Percentiles rank a stretch among this genome's conserved stretches.
Conservation (phyloP, 345 rosid genomes). For the Cochlearia excelsa region DNA sequence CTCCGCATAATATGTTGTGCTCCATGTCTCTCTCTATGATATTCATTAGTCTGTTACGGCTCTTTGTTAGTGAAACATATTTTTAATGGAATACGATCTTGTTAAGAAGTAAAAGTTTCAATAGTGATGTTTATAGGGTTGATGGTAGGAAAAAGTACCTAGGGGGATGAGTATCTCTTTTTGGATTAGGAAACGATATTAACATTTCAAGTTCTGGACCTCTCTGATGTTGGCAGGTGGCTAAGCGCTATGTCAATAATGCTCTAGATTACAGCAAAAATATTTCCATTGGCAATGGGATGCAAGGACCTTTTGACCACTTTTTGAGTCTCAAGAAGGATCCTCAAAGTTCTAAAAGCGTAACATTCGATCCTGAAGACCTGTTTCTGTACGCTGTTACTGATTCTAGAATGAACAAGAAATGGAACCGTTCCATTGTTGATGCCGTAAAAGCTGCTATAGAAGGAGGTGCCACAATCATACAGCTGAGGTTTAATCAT, state of each 20-base stretch:
- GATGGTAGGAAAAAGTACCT: conserved; percentile 1
- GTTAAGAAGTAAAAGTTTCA: not conserved
- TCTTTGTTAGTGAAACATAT: not conserved
- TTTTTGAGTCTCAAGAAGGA: conserved; percentile 53
- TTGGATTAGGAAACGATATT: not conserved
- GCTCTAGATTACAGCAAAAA: conserved; percentile 79
- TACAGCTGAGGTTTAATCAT: conserved; percentile 66
- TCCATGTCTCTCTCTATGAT: conserved; percentile 12
- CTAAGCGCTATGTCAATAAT: conserved; percentile 61
- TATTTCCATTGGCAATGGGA: conserved; percentile 71
- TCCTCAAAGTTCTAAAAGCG: conserved; percentile 32
- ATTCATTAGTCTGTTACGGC: not conserved
- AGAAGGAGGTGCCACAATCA: conserved; percentile 86
- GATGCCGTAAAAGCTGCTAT: conserved; percentile 72
- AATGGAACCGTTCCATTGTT: conserved; percentile 64
- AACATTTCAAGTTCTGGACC: conserved; percentile 7
- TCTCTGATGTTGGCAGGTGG: conserved; percentile 50
- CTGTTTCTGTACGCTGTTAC: conserved; percentile 87
- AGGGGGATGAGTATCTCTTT: not conserved
- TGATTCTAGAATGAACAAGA: conserved; percentile 75
- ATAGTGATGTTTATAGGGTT: not conserved
- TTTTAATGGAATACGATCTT: not conserved
- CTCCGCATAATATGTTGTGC: not conserved
- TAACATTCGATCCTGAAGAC: conserved; percentile 54
- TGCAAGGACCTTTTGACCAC: conserved; percentile 95